A percentile compares a stretch with the other conserved stretches of the same genome.
Evolutionary conservation across 2,329 filamentous ascomycete species (phyloP).

Genomic region (Ceratocystis diversiconidia): DNA sequence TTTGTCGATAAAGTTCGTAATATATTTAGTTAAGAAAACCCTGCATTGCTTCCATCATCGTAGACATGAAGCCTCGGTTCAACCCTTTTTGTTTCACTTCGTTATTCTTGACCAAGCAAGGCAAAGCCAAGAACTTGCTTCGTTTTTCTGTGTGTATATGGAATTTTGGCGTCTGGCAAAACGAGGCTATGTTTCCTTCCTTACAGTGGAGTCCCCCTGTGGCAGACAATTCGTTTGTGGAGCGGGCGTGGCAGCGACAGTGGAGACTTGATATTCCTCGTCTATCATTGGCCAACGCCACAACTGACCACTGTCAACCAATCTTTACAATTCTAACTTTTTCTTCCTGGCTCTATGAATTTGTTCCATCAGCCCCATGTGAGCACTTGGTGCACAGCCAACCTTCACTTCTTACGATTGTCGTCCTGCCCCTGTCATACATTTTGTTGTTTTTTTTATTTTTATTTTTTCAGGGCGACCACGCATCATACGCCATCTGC

Average conservation of each 20-base stretch:
- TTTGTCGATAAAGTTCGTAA: no score
- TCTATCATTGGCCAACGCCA: not conserved
- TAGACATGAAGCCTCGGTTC: not conserved
- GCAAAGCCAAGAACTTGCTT: not conserved
- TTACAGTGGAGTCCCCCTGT: not conserved
- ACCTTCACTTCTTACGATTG: no score
- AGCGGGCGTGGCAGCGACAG: not conserved
- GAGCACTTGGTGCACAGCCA: no score
- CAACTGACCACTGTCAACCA: not conserved
- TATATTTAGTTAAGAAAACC: no score
- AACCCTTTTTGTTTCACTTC: not conserved
- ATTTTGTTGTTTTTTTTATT: no score
- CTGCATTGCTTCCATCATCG: no score
- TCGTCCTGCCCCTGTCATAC: no score
- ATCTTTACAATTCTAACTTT: not conserved
- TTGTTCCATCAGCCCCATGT: no score
- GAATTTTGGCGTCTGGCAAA: not conserved
- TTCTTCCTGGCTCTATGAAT: not conserved
- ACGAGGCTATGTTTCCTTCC: not conserved
- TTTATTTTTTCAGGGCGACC: no score
- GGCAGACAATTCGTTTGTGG: not conserved
- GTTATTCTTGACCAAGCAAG: not conserved
- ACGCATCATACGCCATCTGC: no score
- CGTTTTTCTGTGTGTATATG: not conserved
- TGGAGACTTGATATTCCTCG: not conserved